Base-by-base conservation (phyloP, 768 basidiomycete species). In the Punctularia strigosozonata region DNA sequence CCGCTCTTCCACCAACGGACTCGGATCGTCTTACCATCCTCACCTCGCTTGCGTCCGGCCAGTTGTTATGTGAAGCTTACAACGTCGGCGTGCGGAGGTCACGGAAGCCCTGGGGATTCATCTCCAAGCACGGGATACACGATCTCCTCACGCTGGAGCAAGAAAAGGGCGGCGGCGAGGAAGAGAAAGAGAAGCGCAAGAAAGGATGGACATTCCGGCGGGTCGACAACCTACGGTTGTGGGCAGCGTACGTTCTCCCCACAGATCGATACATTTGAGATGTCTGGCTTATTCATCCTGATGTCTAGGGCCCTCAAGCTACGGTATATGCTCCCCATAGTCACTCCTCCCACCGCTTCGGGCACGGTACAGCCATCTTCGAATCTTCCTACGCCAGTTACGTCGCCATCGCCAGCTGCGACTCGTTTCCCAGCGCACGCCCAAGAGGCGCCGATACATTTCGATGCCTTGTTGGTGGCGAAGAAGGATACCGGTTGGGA, bases 71-170 rank as follows among this genome's bases (percentile, higher is more conserved):
- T 49, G 54, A 66, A 2, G 79, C 84, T 0, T 90, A 89, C 61
- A 94, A 92, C 55, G 57, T 71, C 8, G 80, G 75, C 21, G 81
- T 92, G 0, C 74, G 90, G 19, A 73, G 75, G 42, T 89, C 86
- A 6, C 75, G 74, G 34, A 75, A 81, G 46, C 85, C 86, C 0
- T 94, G 88, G 87, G 90, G 89, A 1, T 92, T 80, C 57, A 80
- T 92, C 41, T 82, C 71, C 43, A 59, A 68, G 31, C 76, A 81
- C 41, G 73, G 76, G 2, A 75, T 94, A 14, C 90, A 92, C 49
- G 85, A 88, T 50, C 77, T 92, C 33, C 56, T 77, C 15, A 64
- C 70, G 3, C 69, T 87, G 13, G 83, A 86, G 52, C n/a, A n/a
- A n/a, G 61, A 59, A 39, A 65, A 68, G 1, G 63, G 62, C 5